A percentile compares a stretch with the other conserved stretches of the same genome.
phyloP scores from a whole-genome alignment of 176 grass and related monocot genomes.

The Luzula sylvatica region DNA sequence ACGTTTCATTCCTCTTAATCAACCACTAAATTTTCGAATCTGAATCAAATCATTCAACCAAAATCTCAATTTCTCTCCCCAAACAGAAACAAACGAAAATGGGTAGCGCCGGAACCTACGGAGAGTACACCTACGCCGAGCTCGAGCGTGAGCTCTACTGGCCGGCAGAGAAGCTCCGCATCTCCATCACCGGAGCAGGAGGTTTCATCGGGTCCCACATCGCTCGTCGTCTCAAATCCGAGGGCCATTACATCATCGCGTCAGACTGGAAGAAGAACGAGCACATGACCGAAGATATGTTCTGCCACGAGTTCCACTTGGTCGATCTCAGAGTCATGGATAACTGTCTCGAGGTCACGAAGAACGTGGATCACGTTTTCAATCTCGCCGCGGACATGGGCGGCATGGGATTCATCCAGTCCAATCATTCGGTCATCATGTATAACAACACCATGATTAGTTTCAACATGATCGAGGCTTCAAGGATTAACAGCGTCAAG shows the following conservation, averaged over 20 bases:
- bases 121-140: conserved; percentile 66
- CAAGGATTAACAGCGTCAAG: conserved; percentile 71
- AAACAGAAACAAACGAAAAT: conserved; percentile 41
- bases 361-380: conserved; percentile 55
- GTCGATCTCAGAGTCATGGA: conserved; percentile 85
- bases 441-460: conserved; percentile 97
- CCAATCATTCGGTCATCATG: conserved; percentile 78
- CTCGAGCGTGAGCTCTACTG: conserved; percentile 71
- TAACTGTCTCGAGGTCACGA: conserved; percentile 47
- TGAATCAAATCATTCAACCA: neutral
- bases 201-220: conserved; percentile 88
- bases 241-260: conserved; percentile 76
- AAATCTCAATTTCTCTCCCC: neutral
- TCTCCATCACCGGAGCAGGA: conserved; percentile 73
- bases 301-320: conserved; percentile 85
- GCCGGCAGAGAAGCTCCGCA: conserved; percentile 54
- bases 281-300: conserved; percentile 88
- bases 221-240: conserved; percentile 60
- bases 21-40: no score
- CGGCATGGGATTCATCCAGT: conserved; percentile 88
- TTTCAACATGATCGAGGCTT: conserved; percentile 83
- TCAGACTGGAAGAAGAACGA: conserved; percentile 97
- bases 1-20: no score
- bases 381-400: conserved; percentile 93
- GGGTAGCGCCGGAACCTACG: conserved; percentile 52